Conservation (phyloP, 1,284 basidiomycete species). For the Cutaneotrichosporon sp. region DNA sequence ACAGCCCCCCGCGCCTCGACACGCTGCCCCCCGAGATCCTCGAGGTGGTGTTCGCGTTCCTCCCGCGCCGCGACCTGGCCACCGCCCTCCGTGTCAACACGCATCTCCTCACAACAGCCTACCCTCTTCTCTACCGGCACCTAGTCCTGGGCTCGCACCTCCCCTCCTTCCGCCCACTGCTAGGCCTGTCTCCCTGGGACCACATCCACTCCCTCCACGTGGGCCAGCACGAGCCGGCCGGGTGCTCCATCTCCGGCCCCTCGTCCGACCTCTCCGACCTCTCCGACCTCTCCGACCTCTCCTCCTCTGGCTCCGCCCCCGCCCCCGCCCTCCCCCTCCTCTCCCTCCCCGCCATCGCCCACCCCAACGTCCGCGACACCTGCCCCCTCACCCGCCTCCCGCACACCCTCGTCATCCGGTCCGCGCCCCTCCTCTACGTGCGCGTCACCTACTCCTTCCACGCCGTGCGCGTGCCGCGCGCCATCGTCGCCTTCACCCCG, state of each 20-base stretch:
- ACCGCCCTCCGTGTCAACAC: background rate
- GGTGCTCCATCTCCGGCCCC: background rate
- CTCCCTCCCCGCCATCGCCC: constrained; percentile 3
- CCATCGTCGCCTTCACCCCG: constrained; percentile 9
- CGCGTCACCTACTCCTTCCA: background rate
- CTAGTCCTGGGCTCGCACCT: background rate
- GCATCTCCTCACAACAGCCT: background rate
- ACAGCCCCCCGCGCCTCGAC: background rate
- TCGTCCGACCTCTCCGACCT: background rate
- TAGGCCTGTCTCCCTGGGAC: background rate
- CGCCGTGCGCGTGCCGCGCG: background rate
- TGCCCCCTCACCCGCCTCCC: constrained; percentile 9
- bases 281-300: background rate
- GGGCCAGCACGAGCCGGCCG: background rate
- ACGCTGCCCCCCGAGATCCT: constrained; percentile 13
- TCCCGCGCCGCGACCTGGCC: background rate
- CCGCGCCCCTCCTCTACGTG: constrained; percentile 19
- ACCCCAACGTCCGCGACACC: constrained; percentile 2
- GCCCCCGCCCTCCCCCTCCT: background rate
- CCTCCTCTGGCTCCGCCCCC: background rate
- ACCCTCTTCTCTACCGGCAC: background rate
- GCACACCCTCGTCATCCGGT: constrained; percentile 11
- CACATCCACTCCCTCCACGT: background rate
- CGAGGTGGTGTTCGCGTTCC: constrained; percentile 1
- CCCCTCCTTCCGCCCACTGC: background rate